These are phyloP conservation scores for Aspergillus fijiensis DNA, from an alignment of 2,329 filamentous ascomycete species.

Conservation along the genomic window DNA sequence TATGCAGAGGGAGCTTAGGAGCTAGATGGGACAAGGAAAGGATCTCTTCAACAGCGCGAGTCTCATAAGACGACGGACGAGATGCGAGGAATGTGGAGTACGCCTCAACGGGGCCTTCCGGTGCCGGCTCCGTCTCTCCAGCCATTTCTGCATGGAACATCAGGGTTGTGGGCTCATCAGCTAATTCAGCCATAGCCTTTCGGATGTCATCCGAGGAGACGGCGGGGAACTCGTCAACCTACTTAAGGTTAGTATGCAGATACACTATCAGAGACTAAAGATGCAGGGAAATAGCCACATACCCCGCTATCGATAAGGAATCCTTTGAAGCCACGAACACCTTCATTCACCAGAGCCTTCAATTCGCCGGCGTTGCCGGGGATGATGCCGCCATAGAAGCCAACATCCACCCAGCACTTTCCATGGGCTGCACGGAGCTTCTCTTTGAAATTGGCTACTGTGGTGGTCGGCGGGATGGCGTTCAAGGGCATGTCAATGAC, in stretches of 20 bases:
- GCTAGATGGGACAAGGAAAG: conserved; percentile 76
- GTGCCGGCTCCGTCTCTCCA: conserved; percentile 68
- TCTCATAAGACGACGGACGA: conserved; percentile 85
- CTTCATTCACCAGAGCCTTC: conserved; percentile 74
- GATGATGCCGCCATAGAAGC: conserved; percentile 92
- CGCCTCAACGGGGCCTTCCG: conserved; percentile 68
- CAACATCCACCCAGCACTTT: conserved; percentile 98
- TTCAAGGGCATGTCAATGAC: conserved; percentile 98
- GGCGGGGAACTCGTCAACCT: conserved; percentile 95
- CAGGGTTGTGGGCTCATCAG: conserved; percentile 78
- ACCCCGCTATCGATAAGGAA: conserved; percentile 97
- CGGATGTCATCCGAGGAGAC: conserved; percentile 77
- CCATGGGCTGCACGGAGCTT: conserved; percentile 81
- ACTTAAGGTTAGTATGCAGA: conserved; percentile 15
- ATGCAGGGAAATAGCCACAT: conserved; percentile 43
- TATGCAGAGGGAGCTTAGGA: conserved; percentile 81
- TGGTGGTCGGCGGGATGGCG: conserved; percentile 94
- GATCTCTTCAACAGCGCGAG: conserved; percentile 84
- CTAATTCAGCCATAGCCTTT: conserved; percentile 76
- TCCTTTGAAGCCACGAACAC: conserved; percentile 94
- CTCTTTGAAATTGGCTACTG: conserved; percentile 73
- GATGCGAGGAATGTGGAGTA: conserved; percentile 93
- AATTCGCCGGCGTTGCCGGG: conserved; percentile 83
- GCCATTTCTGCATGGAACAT: conserved; percentile 99
- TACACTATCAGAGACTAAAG: background rate